These are phyloP conservation scores for Pichia sp. DNA, from an alignment of 1,139 yeast species.

Conservation along the genomic window DNA sequence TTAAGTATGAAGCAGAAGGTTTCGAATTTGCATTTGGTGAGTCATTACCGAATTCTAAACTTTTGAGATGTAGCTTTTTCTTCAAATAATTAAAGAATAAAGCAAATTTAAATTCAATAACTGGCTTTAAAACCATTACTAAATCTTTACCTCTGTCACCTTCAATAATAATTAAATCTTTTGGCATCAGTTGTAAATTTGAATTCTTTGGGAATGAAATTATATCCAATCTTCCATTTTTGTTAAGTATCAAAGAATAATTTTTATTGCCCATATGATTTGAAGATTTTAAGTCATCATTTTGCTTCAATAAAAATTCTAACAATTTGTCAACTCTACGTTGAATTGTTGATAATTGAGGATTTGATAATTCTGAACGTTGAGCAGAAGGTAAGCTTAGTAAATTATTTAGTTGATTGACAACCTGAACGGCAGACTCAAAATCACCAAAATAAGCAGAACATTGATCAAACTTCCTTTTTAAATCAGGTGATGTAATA, in stretches of 20 bases:
- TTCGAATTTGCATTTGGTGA: slow-evolving; percentile 16
- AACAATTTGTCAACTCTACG: slow-evolving; percentile 37
- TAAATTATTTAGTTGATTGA: slow-evolving; percentile 33
- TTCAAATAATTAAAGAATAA: slow-evolving; percentile 73
- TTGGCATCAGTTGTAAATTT: slow-evolving; percentile 52
- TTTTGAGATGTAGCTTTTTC: slow-evolving; percentile 71
- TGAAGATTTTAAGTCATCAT: slow-evolving; percentile 29
- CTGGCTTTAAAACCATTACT: slow-evolving; percentile 68
- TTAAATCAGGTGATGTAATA: slow-evolving; percentile 47
- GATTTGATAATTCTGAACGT: slow-evolving; percentile 9
- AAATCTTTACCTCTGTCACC: slow-evolving; percentile 95
- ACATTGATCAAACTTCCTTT: slow-evolving; percentile 38
- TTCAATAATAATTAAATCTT: slow-evolving; percentile 87
- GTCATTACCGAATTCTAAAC: slow-evolving; percentile 51
- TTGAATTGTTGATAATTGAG: slow-evolving; percentile 27
- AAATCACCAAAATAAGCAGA: slow-evolving; percentile 42
- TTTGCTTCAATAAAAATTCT: slow-evolving; percentile 27
- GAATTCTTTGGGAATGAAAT: slow-evolving; percentile 38
- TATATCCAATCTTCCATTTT: slow-evolving; percentile 52
- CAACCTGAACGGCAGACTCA: slow-evolving; percentile 30
- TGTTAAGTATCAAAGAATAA: slow-evolving; percentile 43
- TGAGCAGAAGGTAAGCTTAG: slow-evolving; percentile 14
- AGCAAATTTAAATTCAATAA: slow-evolving; percentile 69
- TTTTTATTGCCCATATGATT: slow-evolving; percentile 25
- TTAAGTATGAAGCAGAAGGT: slow-evolving; percentile 32